Evolutionary conservation across 1,139 yeast species (phyloP).

Genomic region (Schizosaccharomyces versatilis): DNA sequence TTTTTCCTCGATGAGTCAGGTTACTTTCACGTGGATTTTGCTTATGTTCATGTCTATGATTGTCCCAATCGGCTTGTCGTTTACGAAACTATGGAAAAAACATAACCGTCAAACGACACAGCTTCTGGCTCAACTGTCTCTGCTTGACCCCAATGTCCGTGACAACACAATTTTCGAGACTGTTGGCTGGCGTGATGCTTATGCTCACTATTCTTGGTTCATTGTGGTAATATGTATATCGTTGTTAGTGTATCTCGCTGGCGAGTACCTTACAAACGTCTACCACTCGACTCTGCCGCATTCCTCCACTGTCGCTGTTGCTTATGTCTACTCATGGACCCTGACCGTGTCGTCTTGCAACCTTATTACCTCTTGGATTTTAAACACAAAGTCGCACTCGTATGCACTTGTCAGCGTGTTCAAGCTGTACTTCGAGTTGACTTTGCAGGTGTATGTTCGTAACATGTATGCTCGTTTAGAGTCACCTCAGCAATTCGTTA

Average conservation of each 20-base stretch:
- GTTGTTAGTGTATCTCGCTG: slow-evolving; percentile 9
- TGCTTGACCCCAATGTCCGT: not conserved
- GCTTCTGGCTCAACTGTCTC: not conserved
- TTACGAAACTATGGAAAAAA: not conserved
- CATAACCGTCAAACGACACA: not conserved
- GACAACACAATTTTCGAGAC: not conserved
- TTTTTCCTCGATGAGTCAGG: slow-evolving; percentile 5
- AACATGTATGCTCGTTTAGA: slow-evolving; percentile 11
- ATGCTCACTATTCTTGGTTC: slow-evolving; percentile 11
- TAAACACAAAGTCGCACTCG: slow-evolving; percentile 7
- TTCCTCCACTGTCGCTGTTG: slow-evolving; percentile 8
- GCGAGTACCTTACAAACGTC: slow-evolving; percentile 10
- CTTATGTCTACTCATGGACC: slow-evolving; percentile 8
- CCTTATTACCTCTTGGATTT: slow-evolving; percentile 8
- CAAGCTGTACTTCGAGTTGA: slow-evolving; percentile 10
- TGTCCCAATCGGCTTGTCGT: not conserved
- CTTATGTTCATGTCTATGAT: slow-evolving; percentile 10
- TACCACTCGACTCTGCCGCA: slow-evolving; percentile 11
- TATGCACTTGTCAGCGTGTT: slow-evolving; percentile 9
- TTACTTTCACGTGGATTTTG: slow-evolving; percentile 10
- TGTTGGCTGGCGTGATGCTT: slow-evolving; percentile 3
- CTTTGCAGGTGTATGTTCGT: slow-evolving; percentile 11
- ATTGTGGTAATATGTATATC: slow-evolving; percentile 9
- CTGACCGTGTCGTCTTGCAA: slow-evolving; percentile 7
- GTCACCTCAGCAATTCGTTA: slow-evolving; percentile 12